Evolutionary conservation across 2,329 filamentous ascomycete species (phyloP).

Genomic region (Fusarium sacchari): DNA sequence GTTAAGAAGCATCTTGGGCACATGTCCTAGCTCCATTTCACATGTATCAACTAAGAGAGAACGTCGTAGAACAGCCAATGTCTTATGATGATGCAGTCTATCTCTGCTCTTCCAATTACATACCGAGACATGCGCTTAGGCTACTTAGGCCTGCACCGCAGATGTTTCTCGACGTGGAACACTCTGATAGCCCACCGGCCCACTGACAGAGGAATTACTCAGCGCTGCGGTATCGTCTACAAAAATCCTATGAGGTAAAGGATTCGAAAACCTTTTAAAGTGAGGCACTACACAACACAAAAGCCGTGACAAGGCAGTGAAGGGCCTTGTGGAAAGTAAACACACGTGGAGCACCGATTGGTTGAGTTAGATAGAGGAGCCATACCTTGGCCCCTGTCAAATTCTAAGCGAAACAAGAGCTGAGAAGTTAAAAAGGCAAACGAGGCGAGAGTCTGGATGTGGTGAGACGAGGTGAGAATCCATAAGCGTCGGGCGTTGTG

Average conservation of each 20-base stretch:
- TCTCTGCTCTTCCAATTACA: background rate
- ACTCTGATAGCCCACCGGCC: constrained; percentile 8
- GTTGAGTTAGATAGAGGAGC: constrained; percentile 6
- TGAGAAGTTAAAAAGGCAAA: constrained; percentile 7
- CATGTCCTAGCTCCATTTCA: background rate
- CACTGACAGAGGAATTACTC: constrained; percentile 7
- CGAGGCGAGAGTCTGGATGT: constrained; percentile 6
- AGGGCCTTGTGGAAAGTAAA: constrained; percentile 12
- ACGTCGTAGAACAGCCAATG: background rate
- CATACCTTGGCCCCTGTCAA: constrained; percentile 22
- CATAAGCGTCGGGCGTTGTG: constrained; percentile 7
- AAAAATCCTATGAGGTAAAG: background rate
- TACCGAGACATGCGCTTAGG: background rate
- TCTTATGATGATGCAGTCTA: background rate
- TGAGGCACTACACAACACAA: constrained; percentile 3
- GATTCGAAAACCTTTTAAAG: constrained; percentile 3
- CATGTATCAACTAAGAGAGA: background rate
- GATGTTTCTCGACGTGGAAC: constrained; percentile 9
- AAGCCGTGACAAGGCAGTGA: constrained; percentile 2
- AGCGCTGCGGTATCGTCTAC: background rate
- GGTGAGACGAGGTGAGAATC: constrained; percentile 9
- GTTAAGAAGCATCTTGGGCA: background rate
- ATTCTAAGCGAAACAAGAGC: constrained; percentile 22
- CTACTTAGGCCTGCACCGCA: background rate
- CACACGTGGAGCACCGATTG: constrained; percentile 39